Conservation (phyloP, 2,329 filamentous ascomycete genomes). For the Clonostachys solani region DNA sequence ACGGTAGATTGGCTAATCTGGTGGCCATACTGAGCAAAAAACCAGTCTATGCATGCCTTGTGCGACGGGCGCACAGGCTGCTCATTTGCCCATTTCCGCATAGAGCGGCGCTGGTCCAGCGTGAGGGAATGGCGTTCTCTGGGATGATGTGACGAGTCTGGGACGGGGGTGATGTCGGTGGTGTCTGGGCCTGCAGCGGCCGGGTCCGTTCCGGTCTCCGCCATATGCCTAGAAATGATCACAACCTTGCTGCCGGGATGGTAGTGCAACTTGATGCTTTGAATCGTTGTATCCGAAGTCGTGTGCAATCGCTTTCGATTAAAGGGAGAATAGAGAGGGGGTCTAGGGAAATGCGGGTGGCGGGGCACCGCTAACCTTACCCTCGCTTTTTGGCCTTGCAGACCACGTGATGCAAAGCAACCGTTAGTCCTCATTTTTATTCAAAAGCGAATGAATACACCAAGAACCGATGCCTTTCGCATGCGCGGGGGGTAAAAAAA, state of each 20-base stretch:
- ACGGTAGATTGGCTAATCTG: constrained; percentile 61
- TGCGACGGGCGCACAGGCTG: constrained; percentile 54
- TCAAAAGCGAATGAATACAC: too few relatives aligned
- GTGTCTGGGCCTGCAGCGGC: constrained; percentile 25
- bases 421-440: too few relatives aligned
- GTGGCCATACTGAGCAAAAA: constrained; percentile 52
- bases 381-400: too few relatives aligned
- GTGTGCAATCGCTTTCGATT: constrained; percentile 28
- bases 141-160: too few relatives aligned
- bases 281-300: constrained; percentile 35
- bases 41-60: constrained; percentile 62
- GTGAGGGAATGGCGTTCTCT: constrained; percentile 56
- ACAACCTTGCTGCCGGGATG: constrained; percentile 2
- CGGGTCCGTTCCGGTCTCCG: constrained; percentile 29
- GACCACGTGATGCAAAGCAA: too few relatives aligned
- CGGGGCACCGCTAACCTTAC: constrained; percentile 10
- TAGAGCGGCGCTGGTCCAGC: constrained; percentile 56
- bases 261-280: constrained; percentile 8
- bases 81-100: constrained; percentile 55
- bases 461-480: too few relatives aligned
- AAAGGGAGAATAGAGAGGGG: constrained; percentile 16
- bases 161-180: constrained; percentile 13
- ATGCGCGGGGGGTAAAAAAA: too few relatives aligned
- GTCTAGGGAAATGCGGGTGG: constrained; percentile 19
- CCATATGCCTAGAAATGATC: constrained; percentile 1